Percentiles rank a stretch among this genome's conserved stretches.
These are phyloP conservation scores for apple (Malus domestica) DNA, from an alignment of 306 rosid genomes.

Conservation along the genomic window ASM211411v1 NC_041790.1:34150001-34150500, in stretches of 20 bases:
- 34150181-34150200: neutral
- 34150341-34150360: constrained; percentile 39
- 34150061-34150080: constrained; percentile 31
- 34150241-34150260: constrained; percentile 23
- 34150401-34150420: too few relatives aligned
- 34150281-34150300: constrained; percentile 26
- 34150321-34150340: constrained; percentile 24
- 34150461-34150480: too few relatives aligned
- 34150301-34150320: constrained; percentile 26
- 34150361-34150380: constrained; percentile 30
- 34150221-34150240: neutral
- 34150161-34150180: constrained; percentile 19
- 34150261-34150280: constrained; percentile 16
- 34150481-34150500: too few relatives aligned
- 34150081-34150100: constrained; percentile 34
- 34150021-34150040: constrained; percentile 27
- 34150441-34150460: too few relatives aligned
- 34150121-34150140: constrained; percentile 40
- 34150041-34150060: constrained; percentile 30
- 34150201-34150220: neutral
- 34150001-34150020: constrained; percentile 7
- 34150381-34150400: constrained; percentile 25
- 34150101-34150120: constrained; percentile 26
- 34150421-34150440: too few relatives aligned
- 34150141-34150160: constrained; percentile 34